Conservation (phyloP, 352 stramenopile species). For the Pythium angustatum region DNA sequence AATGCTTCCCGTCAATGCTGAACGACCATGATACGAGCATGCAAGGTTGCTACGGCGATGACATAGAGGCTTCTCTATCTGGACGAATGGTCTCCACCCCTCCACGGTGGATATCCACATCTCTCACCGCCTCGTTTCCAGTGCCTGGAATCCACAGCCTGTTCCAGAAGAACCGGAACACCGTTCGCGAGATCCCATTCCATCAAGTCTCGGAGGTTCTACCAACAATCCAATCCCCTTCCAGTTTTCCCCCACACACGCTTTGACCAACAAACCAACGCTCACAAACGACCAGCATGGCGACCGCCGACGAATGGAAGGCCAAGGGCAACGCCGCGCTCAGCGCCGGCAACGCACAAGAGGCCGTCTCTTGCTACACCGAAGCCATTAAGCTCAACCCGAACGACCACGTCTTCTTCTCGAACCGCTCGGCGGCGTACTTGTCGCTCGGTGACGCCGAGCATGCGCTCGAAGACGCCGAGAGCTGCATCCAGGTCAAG, state of each 20-base stretch:
- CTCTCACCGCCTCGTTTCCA: no score
- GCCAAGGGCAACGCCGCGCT: constrained; percentile 96
- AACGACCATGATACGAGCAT: no score
- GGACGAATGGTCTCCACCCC: no score
- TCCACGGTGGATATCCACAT: no score
- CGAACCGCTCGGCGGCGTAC: constrained; percentile 98
- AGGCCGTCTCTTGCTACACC: constrained; percentile 97
- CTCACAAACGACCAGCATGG: constrained; percentile 14
- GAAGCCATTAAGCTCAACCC: constrained; percentile 95
- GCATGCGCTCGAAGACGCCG: constrained; percentile 96
- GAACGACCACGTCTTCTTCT: constrained; percentile 98
- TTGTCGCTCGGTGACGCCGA: constrained; percentile 91
- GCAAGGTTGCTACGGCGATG: no score
- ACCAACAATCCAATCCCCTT: background rate
- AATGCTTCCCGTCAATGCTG: no score
- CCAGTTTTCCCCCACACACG: background rate
- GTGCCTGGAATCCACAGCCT: no score
- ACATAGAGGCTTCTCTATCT: no score
- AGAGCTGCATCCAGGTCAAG: constrained; percentile 95
- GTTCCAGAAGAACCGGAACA: constrained; percentile 7
- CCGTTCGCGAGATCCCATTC: background rate
- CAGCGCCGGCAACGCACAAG: constrained; percentile 90
- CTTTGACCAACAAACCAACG: constrained; percentile 20
- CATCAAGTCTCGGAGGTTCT: constrained; percentile 19
- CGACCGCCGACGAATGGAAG: constrained; percentile 83